A percentile compares a stretch with the other conserved stretches of the same genome.
Evolutionary conservation across 2,329 filamentous ascomycete species (phyloP).

Genomic region (Ophiostoma quercus): DNA sequence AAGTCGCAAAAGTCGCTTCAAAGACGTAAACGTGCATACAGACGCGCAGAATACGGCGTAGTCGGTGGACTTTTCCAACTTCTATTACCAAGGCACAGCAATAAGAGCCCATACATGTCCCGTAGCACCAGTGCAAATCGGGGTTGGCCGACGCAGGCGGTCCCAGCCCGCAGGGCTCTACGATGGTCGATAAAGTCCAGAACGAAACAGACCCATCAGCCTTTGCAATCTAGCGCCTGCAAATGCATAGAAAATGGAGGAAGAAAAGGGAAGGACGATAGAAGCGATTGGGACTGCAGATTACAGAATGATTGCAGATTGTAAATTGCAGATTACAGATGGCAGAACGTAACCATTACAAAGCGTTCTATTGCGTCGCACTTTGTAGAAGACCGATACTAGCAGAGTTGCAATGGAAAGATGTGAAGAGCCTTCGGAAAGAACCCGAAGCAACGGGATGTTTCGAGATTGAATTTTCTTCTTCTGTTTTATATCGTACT

Average conservation of each 20-base stretch:
- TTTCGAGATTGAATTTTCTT: not conserved
- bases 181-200: not conserved
- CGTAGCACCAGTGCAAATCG: not conserved
- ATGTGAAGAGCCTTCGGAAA: not conserved
- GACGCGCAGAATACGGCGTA: not conserved
- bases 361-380: not conserved
- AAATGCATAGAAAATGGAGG: not conserved
- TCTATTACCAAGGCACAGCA: not conserved
- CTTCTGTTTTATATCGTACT: not conserved
- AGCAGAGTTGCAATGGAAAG: not conserved
- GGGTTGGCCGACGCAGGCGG: not conserved
- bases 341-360: not conserved
- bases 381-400: no score
- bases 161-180: not conserved
- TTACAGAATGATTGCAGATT: not conserved
- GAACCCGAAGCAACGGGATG: not conserved
- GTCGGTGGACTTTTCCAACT: slow-evolving; percentile 2
- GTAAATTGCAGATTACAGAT: not conserved
- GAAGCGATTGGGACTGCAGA: not conserved
- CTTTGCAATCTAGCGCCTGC: not conserved
- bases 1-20: not conserved
- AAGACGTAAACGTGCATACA: not conserved
- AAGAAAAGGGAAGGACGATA: not conserved
- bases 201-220: not conserved
- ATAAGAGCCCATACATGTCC: not conserved